A percentile compares a stretch with the other conserved stretches of the same genome.
These are phyloP conservation scores for Barnettozyma californica DNA, from an alignment of 805 yeast species.

Conservation along the genomic window DNA sequence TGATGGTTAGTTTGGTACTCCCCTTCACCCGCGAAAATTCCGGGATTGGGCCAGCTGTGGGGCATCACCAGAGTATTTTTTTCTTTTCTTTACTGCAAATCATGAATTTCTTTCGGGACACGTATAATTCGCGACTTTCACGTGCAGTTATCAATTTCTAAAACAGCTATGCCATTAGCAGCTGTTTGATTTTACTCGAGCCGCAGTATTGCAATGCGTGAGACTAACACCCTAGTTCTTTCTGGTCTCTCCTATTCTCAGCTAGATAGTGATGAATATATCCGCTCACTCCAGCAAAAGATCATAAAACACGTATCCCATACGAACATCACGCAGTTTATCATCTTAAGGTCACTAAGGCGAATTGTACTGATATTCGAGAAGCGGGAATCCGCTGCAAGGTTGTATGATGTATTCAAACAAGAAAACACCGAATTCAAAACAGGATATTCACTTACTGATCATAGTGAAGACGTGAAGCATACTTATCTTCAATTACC, in stretches of 20 bases:
- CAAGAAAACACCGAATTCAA: slow-evolving; percentile 4
- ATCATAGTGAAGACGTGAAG: slow-evolving; percentile 8
- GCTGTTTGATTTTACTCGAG: neutral
- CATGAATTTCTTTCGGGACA: neutral
- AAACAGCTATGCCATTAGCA: no score
- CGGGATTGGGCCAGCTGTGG: neutral
- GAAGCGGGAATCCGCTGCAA: slow-evolving; percentile 7
- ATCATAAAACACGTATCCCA: slow-evolving; percentile 16
- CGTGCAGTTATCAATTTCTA: neutral
- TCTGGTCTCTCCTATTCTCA: slow-evolving; percentile 15
- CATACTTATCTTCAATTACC: slow-evolving; percentile 30
- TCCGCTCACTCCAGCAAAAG: slow-evolving; percentile 22
- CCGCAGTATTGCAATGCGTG: neutral
- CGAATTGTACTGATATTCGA: slow-evolving; percentile 25
- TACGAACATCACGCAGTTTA: slow-evolving; percentile 24
- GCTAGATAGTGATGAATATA: slow-evolving; percentile 16
- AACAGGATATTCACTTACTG: slow-evolving; percentile 17
- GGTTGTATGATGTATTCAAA: slow-evolving; percentile 7
- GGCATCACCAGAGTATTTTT: neutral
- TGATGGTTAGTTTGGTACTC: neutral
- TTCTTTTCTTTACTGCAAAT: neutral
- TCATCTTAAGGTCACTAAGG: slow-evolving; percentile 23
- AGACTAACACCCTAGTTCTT: slow-evolving; percentile 26
- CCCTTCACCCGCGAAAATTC: slow-evolving; percentile 1
- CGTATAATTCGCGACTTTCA: neutral